Percentiles rank a stretch among this genome's conserved stretches.
phyloP scores from a whole-genome alignment of 805 yeast species.

The Candida schatavii region DNA sequence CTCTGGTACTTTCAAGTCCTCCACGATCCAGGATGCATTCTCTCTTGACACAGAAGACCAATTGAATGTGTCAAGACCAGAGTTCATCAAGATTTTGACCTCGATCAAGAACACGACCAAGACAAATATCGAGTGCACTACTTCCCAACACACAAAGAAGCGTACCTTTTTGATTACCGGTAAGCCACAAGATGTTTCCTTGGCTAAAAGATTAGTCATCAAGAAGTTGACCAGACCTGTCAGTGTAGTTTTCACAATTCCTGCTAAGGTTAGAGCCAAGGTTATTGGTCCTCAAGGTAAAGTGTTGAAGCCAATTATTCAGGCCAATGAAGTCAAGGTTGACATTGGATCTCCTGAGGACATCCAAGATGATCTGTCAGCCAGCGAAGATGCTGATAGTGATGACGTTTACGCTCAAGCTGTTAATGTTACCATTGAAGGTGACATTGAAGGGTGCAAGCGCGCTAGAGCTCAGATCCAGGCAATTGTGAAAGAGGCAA shows the following conservation, averaged over 20 bases:
- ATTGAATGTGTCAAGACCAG: conserved; percentile 57
- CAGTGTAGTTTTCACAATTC: conserved; percentile 57
- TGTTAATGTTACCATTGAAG: conserved; percentile 66
- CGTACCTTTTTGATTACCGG: conserved; percentile 86
- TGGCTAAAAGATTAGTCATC: conserved; percentile 73
- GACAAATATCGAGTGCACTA: conserved; percentile 78
- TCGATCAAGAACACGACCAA: conserved; percentile 56
- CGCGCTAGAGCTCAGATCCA: conserved; percentile 68
- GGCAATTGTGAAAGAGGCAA: conserved; percentile 72
- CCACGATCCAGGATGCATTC: conserved; percentile 74
- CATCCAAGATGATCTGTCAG: conserved; percentile 32
- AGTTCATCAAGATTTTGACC: conserved; percentile 64
- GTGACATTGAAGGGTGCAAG: conserved; percentile 80
- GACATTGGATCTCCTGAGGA: conserved; percentile 53
- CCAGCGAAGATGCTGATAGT: conserved; percentile 42
- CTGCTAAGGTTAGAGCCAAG: conserved; percentile 71
- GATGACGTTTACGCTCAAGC: conserved; percentile 60
- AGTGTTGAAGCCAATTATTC: conserved; percentile 75
- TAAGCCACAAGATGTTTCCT: conserved; percentile 56
- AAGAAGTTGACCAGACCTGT: conserved; percentile 77
- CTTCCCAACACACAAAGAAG: conserved; percentile 69
- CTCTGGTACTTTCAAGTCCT: conserved; percentile 37
- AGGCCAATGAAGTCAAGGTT: conserved; percentile 62
- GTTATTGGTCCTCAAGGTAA: conserved; percentile 88
- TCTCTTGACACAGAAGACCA: conserved; percentile 70